Evolutionary conservation across 2,329 filamentous ascomycete species (phyloP).

Genomic region (Talaromyces pinophilus): DNA sequence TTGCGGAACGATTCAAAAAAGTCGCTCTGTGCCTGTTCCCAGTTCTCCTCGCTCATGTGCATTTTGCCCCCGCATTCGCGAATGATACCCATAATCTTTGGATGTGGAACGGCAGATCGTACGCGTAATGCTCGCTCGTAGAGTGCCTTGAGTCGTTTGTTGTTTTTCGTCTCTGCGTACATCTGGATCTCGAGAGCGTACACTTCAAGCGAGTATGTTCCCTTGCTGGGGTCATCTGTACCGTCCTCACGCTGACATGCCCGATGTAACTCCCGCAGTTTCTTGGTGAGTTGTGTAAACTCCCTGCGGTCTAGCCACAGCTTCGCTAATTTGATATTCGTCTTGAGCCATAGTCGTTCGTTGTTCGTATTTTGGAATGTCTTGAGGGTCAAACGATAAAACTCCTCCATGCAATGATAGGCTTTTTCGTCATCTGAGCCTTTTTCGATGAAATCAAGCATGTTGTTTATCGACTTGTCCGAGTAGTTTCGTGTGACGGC

Average conservation of each 20-base stretch:
- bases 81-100: constrained; percentile 99
- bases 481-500: constrained; percentile 98
- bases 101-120: constrained; percentile 94
- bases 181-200: constrained; percentile 98
- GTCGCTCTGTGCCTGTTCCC: constrained; percentile 94
- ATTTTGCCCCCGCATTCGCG: constrained; percentile 98
- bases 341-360: constrained; percentile 95
- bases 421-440: constrained; percentile 71
- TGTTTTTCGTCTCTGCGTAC: constrained; percentile 95
- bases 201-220: constrained; percentile 92
- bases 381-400: constrained; percentile 89
- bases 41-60: constrained; percentile 99
- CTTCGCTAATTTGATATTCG: constrained; percentile 93
- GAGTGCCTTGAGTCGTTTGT: constrained; percentile 90
- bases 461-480: constrained; percentile 99
- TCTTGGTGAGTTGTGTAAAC: constrained; percentile 75
- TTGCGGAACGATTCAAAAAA: constrained; percentile 99
- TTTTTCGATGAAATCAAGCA: constrained; percentile 97
- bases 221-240: constrained; percentile 81
- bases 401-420: constrained; percentile 83
- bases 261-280: constrained; percentile 83
- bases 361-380: constrained; percentile 98
- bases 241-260: constrained; percentile 87
- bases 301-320: constrained; percentile 90
- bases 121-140: constrained; percentile 91